Conservation (phyloP, 2,329 filamentous ascomycete genomes). For the Penicillium sp. region DNA sequence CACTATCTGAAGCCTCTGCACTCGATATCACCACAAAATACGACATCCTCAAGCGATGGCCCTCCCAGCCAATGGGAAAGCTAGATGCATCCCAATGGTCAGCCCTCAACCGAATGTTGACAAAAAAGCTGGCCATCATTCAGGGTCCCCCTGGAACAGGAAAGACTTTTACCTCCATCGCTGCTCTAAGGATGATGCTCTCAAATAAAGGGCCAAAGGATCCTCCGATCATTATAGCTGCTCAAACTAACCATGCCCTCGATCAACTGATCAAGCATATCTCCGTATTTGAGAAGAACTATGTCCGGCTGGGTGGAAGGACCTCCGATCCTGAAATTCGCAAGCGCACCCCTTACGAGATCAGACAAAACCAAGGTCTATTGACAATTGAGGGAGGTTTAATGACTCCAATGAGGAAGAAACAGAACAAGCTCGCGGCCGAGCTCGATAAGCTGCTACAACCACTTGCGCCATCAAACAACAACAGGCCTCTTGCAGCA, state of each 20-base stretch:
- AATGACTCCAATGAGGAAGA: slow-evolving; percentile 32
- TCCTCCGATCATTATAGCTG: slow-evolving; percentile 66
- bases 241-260: slow-evolving; percentile 83
- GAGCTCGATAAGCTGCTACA: slow-evolving; percentile 37
- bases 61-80: slow-evolving; percentile 32
- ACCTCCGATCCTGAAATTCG: slow-evolving; percentile 59
- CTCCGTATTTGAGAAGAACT: slow-evolving; percentile 52
- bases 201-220: slow-evolving; percentile 49
- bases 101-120: slow-evolving; percentile 62
- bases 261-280: slow-evolving; percentile 68
- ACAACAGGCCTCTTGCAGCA: slow-evolving; percentile 44
- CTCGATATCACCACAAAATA: slow-evolving; percentile 34
- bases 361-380: slow-evolving; percentile 38
- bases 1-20: slow-evolving; percentile 31
- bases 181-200: slow-evolving; percentile 59
- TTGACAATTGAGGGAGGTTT: slow-evolving; percentile 35
- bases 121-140: slow-evolving; percentile 62
- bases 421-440: slow-evolving; percentile 39
- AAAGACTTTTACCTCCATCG: slow-evolving; percentile 74
- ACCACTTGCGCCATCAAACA: slow-evolving; percentile 33
- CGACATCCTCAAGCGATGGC: slow-evolving; percentile 50
- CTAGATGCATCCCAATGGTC: slow-evolving; percentile 64
- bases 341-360: slow-evolving; percentile 56
- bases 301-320: slow-evolving; percentile 61
- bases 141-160: slow-evolving; percentile 74